Conservation (phyloP, 768 basidiomycete genomes). For the Panellus pusillus region DNA sequence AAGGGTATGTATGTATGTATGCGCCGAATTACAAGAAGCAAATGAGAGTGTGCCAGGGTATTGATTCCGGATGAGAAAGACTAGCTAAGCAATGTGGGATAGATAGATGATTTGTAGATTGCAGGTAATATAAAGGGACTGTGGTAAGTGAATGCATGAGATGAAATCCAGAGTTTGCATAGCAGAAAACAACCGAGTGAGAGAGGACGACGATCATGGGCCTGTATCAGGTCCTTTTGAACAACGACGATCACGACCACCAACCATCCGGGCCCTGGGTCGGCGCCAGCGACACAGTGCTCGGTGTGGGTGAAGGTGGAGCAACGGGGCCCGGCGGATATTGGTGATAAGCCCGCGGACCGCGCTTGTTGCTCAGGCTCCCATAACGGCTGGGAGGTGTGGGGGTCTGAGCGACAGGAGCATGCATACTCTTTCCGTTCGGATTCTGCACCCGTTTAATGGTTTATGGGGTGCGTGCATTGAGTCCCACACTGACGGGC, state of each 20-base stretch:
- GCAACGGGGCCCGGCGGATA: conserved; percentile 13
- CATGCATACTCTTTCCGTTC: conserved; percentile 29
- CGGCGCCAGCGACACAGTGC: conserved; percentile 69
- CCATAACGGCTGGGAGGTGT: conserved; percentile 35
- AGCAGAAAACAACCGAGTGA: conserved; percentile 17
- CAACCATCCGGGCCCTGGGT: conserved; percentile 79
- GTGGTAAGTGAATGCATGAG: conserved; percentile 15
- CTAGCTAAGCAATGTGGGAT: conserved; percentile 4
- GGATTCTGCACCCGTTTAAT: conserved; percentile 28
- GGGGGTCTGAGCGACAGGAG: conserved; percentile 24
- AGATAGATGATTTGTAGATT: conserved; percentile 21
- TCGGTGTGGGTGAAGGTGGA: conserved; percentile 67
- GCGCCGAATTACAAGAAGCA: conserved; percentile 7
- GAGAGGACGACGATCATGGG: conserved; percentile 2
- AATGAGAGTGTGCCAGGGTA: conserved; percentile 9
- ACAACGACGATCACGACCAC: conserved; percentile 52
- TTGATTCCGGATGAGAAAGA: conserved; percentile 6
- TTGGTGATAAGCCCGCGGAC: conserved; percentile 11
- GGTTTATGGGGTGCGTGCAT: conserved; percentile 48
- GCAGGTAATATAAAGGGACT: conserved; percentile 21
- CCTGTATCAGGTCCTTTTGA: conserved; percentile 9
- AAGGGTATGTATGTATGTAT: too few species aligned
- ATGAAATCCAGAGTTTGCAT: conserved; percentile 20
- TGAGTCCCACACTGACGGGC: conserved; percentile 70
- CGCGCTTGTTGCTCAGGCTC: conserved; percentile 26